Base-by-base conservation (phyloP, 2,329 filamentous ascomycete species). In the Kalmusia sp. region DNA sequence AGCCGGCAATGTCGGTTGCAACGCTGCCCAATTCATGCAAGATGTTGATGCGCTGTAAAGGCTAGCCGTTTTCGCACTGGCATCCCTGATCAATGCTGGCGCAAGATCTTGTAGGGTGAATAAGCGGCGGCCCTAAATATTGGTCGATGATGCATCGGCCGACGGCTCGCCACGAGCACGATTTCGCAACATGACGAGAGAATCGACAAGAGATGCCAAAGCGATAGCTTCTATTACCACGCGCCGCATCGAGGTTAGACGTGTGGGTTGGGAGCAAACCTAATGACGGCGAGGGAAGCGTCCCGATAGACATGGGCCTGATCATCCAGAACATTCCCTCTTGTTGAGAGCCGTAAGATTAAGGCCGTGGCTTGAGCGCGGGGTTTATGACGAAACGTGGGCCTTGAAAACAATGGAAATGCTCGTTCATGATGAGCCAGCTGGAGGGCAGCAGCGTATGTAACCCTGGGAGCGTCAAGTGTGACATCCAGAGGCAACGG, bases 281-380 rank as follows among this genome's bases (percentile, higher is more conserved):
- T 19, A 24, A 27, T 33, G 17, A 12, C 15, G 22, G 17, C 12
- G 24, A 30, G 1, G 15, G 21, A 21, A 6, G 35, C 25, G 8
- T 9, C 15, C 33, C 17, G 19, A 5, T 9, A 17, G 21, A 33
- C 6, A n/a, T 43, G 27, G 38, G 48, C 28, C 9, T 7, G 22
- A 24, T 25, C 12, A 43, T 28, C 25, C 9, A 9, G 21, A 19
- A 25, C 11, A 14, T 25, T 37, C 14, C 19, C 15, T 34, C 35
- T 17, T 9, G 17, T 8, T 48, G 15, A 25, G n/a, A 7, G 14
- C 15, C 3, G n/a, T 37, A 39, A 39, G 41, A 47, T 41, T 43
- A 38, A 38, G 35, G 41, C 25, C 21, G 46, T 49, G 46, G 31
- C 39, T 46, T 40, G 51, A 50, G 47, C 31, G 19, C 46, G 34